Evolutionary conservation across 495 filamentous ascomycete species (phyloP).

Genomic region (Penicillium canariense): DNA sequence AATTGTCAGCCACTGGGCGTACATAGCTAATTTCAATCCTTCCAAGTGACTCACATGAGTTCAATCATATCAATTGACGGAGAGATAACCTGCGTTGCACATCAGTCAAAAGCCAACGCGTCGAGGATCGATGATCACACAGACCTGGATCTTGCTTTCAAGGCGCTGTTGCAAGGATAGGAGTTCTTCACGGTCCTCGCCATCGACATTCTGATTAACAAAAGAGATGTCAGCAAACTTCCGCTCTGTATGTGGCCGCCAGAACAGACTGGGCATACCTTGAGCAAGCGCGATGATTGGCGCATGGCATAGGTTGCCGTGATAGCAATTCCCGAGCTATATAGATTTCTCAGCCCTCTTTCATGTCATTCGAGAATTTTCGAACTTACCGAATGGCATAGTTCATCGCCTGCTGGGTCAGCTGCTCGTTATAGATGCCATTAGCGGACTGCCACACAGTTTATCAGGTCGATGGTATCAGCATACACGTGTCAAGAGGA

Average conservation of each 20-base stretch:
- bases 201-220: slow-evolving; percentile 59
- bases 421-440: slow-evolving; percentile 33
- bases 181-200: slow-evolving; percentile 69
- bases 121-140: slow-evolving; percentile 43
- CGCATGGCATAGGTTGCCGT: slow-evolving; percentile 82
- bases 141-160: slow-evolving; percentile 77
- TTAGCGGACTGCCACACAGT: not conserved
- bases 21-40: not conserved
- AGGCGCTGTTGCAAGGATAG: slow-evolving; percentile 68
- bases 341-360: slow-evolving; percentile 2
- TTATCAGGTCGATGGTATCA: not conserved
- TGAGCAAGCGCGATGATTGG: slow-evolving; percentile 77
- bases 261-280: slow-evolving; percentile 46
- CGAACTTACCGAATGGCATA: slow-evolving; percentile 69
- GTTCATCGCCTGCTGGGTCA: slow-evolving; percentile 84
- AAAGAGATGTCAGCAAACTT: slow-evolving; percentile 10
- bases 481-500: slow-evolving; percentile 65
- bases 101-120: not conserved
- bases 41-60: slow-evolving; percentile 61
- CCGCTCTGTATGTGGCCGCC: not conserved
- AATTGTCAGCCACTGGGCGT: slow-evolving; percentile 4
- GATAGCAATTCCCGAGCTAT: slow-evolving; percentile 80
- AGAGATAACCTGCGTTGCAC: slow-evolving; percentile 66
- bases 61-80: slow-evolving; percentile 94
- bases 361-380: not conserved